Conservation (phyloP, 257 asterid genomes). For the Plantago ovata region DNA sequence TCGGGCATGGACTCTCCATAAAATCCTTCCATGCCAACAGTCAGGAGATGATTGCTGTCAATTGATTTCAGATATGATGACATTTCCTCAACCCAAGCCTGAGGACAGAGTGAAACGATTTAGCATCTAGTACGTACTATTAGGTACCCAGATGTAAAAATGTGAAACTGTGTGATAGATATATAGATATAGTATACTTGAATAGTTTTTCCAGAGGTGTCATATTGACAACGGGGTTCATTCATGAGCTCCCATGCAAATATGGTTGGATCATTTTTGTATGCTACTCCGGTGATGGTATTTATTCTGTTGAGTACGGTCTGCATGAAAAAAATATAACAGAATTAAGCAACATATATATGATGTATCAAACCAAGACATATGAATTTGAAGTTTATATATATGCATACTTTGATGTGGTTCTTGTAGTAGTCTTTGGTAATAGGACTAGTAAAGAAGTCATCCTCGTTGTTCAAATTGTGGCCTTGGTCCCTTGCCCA, state of each 20-base stretch:
- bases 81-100: constrained; percentile 9
- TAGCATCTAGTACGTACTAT: not conserved
- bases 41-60: constrained; percentile 10
- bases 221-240: constrained; percentile 13
- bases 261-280: constrained; percentile 9
- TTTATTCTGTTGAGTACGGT: not conserved
- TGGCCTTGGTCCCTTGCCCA: constrained; percentile 13
- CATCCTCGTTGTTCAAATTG: constrained; percentile 10
- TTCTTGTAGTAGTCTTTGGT: constrained; percentile 5
- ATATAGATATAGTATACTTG: no score
- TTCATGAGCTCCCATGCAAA: constrained; percentile 12
- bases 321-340: not conserved
- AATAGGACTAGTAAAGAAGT: constrained; percentile 7
- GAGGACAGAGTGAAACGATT: no score
- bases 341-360: no score
- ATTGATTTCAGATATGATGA: constrained; percentile 7
- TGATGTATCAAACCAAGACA: no score
- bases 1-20: constrained; percentile 15
- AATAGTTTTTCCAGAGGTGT: constrained; percentile 10
- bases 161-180: not conserved
- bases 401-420: constrained; percentile 17
- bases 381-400: not conserved
- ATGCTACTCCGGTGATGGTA: constrained; percentile 4
- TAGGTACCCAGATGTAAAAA: no score
- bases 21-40: constrained; percentile 14